Base-by-base conservation (phyloP, 2,329 filamentous ascomycete species). In the Sclerotinia minor region DNA sequence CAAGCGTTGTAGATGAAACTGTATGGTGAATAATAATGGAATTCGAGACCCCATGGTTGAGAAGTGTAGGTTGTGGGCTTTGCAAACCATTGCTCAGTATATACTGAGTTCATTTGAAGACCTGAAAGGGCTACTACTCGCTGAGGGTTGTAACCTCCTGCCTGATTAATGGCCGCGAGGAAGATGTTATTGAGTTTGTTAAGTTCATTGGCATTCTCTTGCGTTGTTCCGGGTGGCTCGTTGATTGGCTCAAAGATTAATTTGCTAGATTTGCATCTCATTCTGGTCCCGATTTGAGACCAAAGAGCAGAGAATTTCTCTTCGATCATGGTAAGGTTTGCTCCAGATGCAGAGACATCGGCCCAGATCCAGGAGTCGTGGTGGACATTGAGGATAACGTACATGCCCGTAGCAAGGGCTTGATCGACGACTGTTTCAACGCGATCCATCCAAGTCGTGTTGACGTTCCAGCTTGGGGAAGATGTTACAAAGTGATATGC, bases 361-460 rank as follows among this genome's bases (percentile, higher is more conserved):
- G 83, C 83, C 85, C 85, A 88, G 32, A 80, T 78, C 83, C 82
- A 86, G 13, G 82, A 84, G 71, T 89, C 85, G 68, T 88, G 85
- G 69, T 88, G 86, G 8, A 85, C 82, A 69, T 88, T 86, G 17
- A 87, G 81, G 35, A 88, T 79, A 0, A 82, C 81, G 68, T 82
- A 84, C 5, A 88, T 75, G 2, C 79, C 83, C 1, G 81, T 79
- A 3, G 79, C 76, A 0, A 83, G 80, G 8, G 85, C 81, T 81
- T 84, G 81, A 70, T 87, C 84, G 13, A 88, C 77, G 1, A 88
- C 85, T 44, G 84, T 82, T 1, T 82, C 83, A 1, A 88, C 85
- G 15, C 86, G 80, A 67, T 85, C 79, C 54, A 88, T 79, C 85
- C 85, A 88, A 0, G 76, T 76, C 0, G 81, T 73, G 69, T 87